Percentiles rank a stretch among this genome's conserved stretches.
Evolutionary conservation across 176 grass and related monocot genomes (phyloP).

Genomic region (Ensete ventricosum): DNA sequence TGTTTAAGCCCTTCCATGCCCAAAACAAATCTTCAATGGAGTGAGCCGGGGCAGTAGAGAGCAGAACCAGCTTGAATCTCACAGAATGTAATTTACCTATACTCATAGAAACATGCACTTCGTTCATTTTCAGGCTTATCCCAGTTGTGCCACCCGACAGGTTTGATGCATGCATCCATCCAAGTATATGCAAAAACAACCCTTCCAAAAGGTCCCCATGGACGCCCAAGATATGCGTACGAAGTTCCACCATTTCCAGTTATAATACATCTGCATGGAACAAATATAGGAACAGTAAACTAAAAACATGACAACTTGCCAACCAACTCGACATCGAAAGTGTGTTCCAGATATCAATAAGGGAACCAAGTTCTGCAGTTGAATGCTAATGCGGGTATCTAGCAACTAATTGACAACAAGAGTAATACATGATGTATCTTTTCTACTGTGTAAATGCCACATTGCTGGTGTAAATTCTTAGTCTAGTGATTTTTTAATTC

Average conservation of each 20-base stretch:
- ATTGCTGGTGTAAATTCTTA: not conserved
- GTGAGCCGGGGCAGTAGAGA: not conserved
- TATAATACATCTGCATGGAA: conserved; percentile 58
- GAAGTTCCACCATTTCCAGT: conserved; percentile 67
- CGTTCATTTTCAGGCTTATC: conserved; percentile 83
- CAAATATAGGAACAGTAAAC: not conserved
- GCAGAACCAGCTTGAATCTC: not conserved
- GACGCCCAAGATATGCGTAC: conserved; percentile 82
- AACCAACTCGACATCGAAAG: not conserved
- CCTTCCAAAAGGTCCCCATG: conserved; percentile 91
- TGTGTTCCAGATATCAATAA: not conserved
- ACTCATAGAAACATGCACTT: conserved; percentile 94
- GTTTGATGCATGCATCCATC: conserved; percentile 79
- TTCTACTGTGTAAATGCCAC: not conserved
- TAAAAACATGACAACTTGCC: not conserved
- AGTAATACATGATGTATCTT: not conserved
- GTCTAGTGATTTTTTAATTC: not conserved
- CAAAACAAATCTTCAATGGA: not conserved
- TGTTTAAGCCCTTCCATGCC: not conserved
- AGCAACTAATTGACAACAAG: not conserved
- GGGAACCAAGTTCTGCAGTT: not conserved
- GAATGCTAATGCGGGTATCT: not conserved
- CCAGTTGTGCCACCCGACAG: conserved; percentile 92
- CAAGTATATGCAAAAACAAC: conserved; percentile 94
- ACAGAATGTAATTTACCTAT: conserved; percentile 39